Evolutionary conservation across 2,329 filamentous ascomycete species (phyloP), one percentile per base, ranked within the genome.

Genomic region (Didymella exigua): DNA sequence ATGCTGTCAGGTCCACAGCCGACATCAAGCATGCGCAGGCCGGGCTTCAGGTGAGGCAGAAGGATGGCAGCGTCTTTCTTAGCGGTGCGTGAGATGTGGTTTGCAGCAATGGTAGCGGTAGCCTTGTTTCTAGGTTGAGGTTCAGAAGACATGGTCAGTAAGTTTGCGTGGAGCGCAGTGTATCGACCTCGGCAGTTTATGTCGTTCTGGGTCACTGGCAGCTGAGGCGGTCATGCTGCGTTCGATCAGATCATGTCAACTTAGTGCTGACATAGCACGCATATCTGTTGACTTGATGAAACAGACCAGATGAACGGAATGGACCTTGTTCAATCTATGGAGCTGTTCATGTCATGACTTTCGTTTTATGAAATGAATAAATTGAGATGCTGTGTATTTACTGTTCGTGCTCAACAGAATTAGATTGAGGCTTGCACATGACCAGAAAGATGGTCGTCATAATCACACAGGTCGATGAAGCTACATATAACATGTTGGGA

Each of bases 401-500:
- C 9, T 26, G 8, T 29, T 44, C 5, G 27, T 26, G 11, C 45
- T 18, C 31, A 42, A 30, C 18, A 42, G 31, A 13, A 14, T 13
- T 33, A 29, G 9, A 46, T 23, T 36, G 19, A 21, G 33, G 29
- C 18, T 50, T 36, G 11, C 16, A 42, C 24, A 26, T 27, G 13
- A 41, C 42, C 34, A 29, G 2, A 23, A 14, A 45, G 51, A 34
- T 18, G 16, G 11, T 24, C 9, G 37, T 50, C 48, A 54, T 40
- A 27, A 19, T 60, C 53, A 59, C 49, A 24, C 14, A 30, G 23
- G 14, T 45, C 7, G 24, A 18, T 4, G 26, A 18, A 30, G 38
- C 37, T 54, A 54, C 21, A 49, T 41, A 57, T 19, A 11, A 48
- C 40, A 41, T 54, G 50, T 19, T 42, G 40, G 46, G 54, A 54